Evolutionary conservation across 768 basidiomycete species (phyloP).

Genomic region (Boletellus ananiceps): DNA sequence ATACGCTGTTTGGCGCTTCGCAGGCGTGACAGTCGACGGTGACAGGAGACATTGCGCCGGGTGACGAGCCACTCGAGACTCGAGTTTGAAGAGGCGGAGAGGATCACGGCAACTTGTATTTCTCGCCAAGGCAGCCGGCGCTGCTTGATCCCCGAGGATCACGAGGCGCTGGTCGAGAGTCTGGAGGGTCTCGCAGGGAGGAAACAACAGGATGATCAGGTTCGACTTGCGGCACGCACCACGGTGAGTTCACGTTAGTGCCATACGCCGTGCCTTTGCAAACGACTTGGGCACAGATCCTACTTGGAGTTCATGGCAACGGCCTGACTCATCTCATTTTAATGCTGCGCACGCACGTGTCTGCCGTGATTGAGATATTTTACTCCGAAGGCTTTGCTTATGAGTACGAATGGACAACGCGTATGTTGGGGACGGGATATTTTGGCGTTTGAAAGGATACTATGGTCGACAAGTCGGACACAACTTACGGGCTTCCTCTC

Average conservation of each 20-base stretch:
- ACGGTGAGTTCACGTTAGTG: constrained; percentile 46
- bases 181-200: constrained; percentile 47
- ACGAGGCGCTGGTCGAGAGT: constrained; percentile 48
- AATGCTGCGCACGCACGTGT: constrained; percentile 72
- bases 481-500: constrained; percentile 62
- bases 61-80: too few relatives aligned
- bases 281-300: constrained; percentile 39
- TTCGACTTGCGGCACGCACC: constrained; percentile 58
- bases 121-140: constrained; percentile 55
- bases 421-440: constrained; percentile 76
- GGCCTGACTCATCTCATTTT: constrained; percentile 82
- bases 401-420: constrained; percentile 78
- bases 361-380: constrained; percentile 90
- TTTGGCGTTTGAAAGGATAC: constrained; percentile 78
- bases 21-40: constrained; percentile 40
- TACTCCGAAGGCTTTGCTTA: constrained; percentile 78
- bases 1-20: constrained; percentile 60
- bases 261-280: background rate
- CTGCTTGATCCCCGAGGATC: constrained; percentile 52
- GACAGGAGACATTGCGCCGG: constrained; percentile 24
- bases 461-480: constrained; percentile 18
- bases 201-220: constrained; percentile 53
- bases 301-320: constrained; percentile 75
- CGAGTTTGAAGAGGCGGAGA: constrained; percentile 39
- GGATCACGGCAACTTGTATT: constrained; percentile 69